Conservation (phyloP, 768 basidiomycete species). For the Gymnopilus dilepis region DNA sequence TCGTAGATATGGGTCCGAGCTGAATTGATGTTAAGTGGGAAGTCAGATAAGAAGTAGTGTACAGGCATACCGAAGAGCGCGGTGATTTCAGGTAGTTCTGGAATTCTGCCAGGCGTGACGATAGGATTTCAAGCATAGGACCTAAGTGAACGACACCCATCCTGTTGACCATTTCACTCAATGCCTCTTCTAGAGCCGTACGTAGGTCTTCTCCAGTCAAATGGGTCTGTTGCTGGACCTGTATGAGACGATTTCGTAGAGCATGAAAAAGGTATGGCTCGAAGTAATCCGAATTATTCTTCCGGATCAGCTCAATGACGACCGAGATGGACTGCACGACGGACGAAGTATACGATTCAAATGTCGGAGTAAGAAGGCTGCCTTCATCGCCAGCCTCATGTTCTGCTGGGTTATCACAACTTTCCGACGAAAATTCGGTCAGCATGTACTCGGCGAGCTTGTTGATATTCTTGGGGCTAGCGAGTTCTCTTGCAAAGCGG, state of each 20-base stretch:
- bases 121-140: slow-evolving; percentile 75
- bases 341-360: slow-evolving; percentile 71
- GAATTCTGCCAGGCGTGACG: slow-evolving; percentile 68
- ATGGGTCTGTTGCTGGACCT: slow-evolving; percentile 76
- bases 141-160: slow-evolving; percentile 94
- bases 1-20: slow-evolving; percentile 73
- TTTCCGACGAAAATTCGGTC: slow-evolving; percentile 53
- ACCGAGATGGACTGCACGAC: slow-evolving; percentile 87
- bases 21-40: slow-evolving; percentile 35
- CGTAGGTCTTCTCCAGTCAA: slow-evolving; percentile 59
- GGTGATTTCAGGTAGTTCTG: slow-evolving; percentile 74
- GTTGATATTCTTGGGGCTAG: slow-evolving; percentile 69
- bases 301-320: slow-evolving; percentile 91
- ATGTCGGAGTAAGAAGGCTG: slow-evolving; percentile 35
- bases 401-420: slow-evolving; percentile 26
- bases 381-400: slow-evolving; percentile 25
- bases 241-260: slow-evolving; percentile 87
- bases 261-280: slow-evolving; percentile 98
- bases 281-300: slow-evolving; percentile 98
- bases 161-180: slow-evolving; percentile 81
- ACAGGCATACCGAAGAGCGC: slow-evolving; percentile 66
- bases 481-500: slow-evolving; percentile 87
- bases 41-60: slow-evolving; percentile 6
- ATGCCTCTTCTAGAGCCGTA: slow-evolving; percentile 70
- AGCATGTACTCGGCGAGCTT: slow-evolving; percentile 81